These are phyloP conservation scores for Coemansia sp. DNA, from an alignment of 192 early-diverging fungal genomes.

Conservation along the genomic window DNA sequence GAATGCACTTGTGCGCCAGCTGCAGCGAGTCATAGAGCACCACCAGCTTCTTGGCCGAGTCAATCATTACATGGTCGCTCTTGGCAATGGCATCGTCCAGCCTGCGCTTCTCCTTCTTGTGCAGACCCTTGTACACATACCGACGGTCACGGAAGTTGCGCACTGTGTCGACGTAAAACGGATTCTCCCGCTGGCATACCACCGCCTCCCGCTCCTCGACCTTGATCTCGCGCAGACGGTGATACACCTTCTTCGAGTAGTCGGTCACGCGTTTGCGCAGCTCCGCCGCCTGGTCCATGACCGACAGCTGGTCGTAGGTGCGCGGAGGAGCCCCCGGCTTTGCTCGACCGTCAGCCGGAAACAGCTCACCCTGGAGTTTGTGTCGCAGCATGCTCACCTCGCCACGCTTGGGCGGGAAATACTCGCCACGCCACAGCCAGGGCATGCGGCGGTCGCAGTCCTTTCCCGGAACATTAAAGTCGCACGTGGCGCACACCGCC, in stretches of 20 bases:
- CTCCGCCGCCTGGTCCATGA: constrained; percentile 63
- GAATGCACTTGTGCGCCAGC: constrained; percentile 94
- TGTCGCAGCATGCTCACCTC: constrained; percentile 90
- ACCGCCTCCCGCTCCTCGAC: constrained; percentile 81
- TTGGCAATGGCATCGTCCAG: constrained; percentile 62
- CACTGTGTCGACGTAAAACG: constrained; percentile 98
- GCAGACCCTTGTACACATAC: constrained; percentile 94
- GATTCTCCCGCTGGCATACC: constrained; percentile 95
- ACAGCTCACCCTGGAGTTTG: constrained; percentile 77
- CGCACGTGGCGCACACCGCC: constrained; percentile 83
- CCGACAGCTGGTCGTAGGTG: constrained; percentile 64
- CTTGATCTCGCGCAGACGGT: constrained; percentile 74
- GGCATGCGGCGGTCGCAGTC: constrained; percentile 88
- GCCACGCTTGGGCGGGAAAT: constrained; percentile 80
- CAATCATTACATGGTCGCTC: constrained; percentile 65
- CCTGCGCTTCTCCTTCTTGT: constrained; percentile 88
- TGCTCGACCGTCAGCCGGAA: constrained; percentile 56
- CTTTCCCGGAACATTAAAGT: constrained; percentile 86
- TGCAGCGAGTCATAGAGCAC: constrained; percentile 97
- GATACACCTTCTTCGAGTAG: constrained; percentile 86
- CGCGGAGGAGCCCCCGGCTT: constrained; percentile 51
- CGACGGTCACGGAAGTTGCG: constrained; percentile 93
- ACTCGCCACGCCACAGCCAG: constrained; percentile 99
- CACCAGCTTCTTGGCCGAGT: constrained; percentile 86
- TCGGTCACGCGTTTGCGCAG: constrained; percentile 79